phyloP scores from a whole-genome alignment of 345 rosid genomes.

The Linum lewisii region DNA sequence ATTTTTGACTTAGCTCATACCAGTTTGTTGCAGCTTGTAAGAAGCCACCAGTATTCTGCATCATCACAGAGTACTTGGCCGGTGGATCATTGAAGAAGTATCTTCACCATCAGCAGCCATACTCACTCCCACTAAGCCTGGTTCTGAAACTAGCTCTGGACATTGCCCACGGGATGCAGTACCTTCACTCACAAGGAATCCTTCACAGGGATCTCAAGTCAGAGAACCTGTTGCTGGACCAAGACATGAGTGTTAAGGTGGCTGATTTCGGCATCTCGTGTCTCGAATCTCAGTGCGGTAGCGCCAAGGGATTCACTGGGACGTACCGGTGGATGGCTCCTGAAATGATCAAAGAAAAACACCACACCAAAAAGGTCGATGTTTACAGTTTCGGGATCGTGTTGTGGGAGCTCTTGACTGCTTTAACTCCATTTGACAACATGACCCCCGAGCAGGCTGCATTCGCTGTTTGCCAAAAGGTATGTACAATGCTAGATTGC shows the following conservation, averaged over 20 bases:
- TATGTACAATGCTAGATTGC: too few relatives aligned
- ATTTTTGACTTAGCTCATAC: too few relatives aligned
- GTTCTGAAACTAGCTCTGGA: conserved; percentile 58
- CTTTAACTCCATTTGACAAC: conserved; percentile 54
- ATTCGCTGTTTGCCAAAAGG: conserved; percentile 79
- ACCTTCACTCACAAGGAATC: conserved; percentile 62
- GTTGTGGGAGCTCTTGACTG: conserved; percentile 72
- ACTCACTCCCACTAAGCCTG: conserved; percentile 50
- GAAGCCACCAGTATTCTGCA: conserved; percentile 25
- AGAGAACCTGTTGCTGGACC: conserved; percentile 58
- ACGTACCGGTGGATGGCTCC: conserved; percentile 91
- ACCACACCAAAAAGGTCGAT: conserved; percentile 66
- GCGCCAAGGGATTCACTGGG: conserved; percentile 59
- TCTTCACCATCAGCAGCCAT: conserved; percentile 63
- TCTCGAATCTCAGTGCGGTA: conserved; percentile 56
- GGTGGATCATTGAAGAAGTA: conserved; percentile 40
- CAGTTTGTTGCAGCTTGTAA: conserved; percentile 34
- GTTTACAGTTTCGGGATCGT: conserved; percentile 77
- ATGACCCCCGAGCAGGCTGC: conserved; percentile 86
- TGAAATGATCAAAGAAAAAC: conserved; percentile 72
- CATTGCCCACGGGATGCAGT: conserved; percentile 70
- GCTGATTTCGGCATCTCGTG: conserved; percentile 82
- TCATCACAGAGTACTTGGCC: conserved; percentile 27
- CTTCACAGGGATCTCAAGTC: conserved; percentile 77
- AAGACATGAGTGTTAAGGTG: conserved; percentile 58